Conservation (phyloP, 139 green algal genomes). For the Chlorella ohadii region DNA sequence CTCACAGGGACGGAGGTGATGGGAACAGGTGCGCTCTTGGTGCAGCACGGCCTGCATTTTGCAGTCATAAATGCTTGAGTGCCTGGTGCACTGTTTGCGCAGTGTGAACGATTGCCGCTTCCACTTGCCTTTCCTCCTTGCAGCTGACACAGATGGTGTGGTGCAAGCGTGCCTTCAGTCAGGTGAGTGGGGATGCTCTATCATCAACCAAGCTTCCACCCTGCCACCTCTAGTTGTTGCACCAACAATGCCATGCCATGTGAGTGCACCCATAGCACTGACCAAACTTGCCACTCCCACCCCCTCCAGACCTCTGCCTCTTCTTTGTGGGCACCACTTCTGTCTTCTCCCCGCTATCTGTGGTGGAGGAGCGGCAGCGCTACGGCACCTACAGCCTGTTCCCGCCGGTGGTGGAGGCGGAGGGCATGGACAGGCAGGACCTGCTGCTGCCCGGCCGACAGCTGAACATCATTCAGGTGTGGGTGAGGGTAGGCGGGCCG, state of each 20-base stretch:
- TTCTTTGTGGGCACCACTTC: constrained; percentile 39
- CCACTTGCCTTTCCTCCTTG: background rate
- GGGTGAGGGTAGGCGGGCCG: background rate
- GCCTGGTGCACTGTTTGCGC: no score
- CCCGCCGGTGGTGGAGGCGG: constrained; percentile 6
- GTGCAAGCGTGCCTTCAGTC: constrained; percentile 22
- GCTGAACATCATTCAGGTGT: constrained; percentile 21
- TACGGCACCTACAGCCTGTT: background rate
- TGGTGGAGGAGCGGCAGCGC: background rate
- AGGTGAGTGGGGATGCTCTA: background rate
- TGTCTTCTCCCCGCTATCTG: background rate
- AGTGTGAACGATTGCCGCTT: no score
- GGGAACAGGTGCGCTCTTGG: background rate
- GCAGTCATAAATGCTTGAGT: background rate
- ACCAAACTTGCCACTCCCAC: background rate
- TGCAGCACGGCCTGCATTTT: no score
- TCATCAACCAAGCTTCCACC: no score
- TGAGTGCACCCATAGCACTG: no score
- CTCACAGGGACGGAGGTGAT: constrained; percentile 13
- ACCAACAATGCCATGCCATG: no score
- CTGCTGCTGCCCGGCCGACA: constrained; percentile 19
- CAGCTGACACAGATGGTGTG: background rate
- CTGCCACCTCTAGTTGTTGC: no score
- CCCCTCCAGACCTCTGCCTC: constrained; percentile 29
- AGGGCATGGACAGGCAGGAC: constrained; percentile 10